Conservation (phyloP, 1,139 yeast species). For the Pichia sp. region DNA sequence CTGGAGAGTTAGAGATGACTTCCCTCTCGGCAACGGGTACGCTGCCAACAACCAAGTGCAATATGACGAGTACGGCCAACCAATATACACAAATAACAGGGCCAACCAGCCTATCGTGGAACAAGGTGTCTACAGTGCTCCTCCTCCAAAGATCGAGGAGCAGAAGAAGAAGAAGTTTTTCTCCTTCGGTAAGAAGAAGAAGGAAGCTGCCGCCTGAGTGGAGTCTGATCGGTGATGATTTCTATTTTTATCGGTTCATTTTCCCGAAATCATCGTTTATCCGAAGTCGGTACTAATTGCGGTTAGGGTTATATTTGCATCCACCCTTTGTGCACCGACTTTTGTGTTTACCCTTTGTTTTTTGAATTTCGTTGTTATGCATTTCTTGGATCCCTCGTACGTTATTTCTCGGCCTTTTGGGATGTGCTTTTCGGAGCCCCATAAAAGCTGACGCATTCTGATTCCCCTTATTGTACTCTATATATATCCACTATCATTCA, state of each 20-base stretch:
- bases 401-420: background rate
- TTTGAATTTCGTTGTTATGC: background rate
- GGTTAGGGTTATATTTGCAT: background rate
- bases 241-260: background rate
- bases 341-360: background rate
- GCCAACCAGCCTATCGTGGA: constrained; percentile 30
- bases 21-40: constrained; percentile 41
- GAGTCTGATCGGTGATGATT: background rate
- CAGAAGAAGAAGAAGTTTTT: constrained; percentile 73
- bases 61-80: constrained; percentile 32
- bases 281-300: background rate
- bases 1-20: constrained; percentile 65
- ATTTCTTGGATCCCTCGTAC: background rate
- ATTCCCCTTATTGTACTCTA: background rate
- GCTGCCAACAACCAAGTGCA: constrained; percentile 26
- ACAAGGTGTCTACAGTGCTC: constrained; percentile 65
- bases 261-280: background rate
- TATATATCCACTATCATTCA: background rate
- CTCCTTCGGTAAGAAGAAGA: constrained; percentile 56
- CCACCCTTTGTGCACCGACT: background rate
- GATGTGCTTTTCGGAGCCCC: background rate
- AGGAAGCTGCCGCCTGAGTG: constrained; percentile 14
- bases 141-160: constrained; percentile 42
- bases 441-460: background rate
- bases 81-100: constrained; percentile 25